Evolutionary conservation across 345 rosid genomes (phyloP), one percentile per base, ranked within the genome.

Genomic region (Garcia nutans): DNA sequence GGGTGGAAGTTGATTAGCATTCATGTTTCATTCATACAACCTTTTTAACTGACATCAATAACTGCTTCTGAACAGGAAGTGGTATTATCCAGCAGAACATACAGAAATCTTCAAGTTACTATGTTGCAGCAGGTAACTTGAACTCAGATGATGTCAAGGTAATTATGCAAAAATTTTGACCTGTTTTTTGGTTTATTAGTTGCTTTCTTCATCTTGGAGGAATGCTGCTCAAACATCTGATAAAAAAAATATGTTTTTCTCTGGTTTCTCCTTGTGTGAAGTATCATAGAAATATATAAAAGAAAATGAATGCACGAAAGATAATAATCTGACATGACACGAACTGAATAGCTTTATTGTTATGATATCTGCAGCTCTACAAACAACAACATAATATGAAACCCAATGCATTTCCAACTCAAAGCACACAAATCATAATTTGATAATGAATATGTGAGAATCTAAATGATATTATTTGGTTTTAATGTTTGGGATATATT

Each of bases 141-240:
- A 90, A 96, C 87, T 80, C 89, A 3, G 92, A 87, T 79, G 86
- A 86, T 41, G 89, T 88, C 56, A 84, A 90, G 94, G 99, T 96
- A 90, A 82, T 52, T 71, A 52, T 63, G 42, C 45, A 26, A 76
- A 54, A 61, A 20, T 5, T 44, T n/a, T 9, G 16, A 20, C 41
- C 28, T 62, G 13, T 65, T 65, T 47, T 67, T 61, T 37, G 31
- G 23, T 66, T 71, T 60, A 71, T 10, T 72, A 60, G 13, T 65
- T 76, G 65, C 10, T 49, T 62, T 55, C 60, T 22, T 68, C 8
- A 19, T 75, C 68, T 63, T 65, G 28, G 2, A 0, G 24, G 58
- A 37, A 75, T 69, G n/a, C 47, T 64, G 31, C 70, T 1, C 28
- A 31, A n/a, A 19, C 65, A 47, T 59, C 63, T 47, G 63, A 72